Conservation (phyloP, 2,329 filamentous ascomycete genomes). For the Sordariomycetes sp. region DNA sequence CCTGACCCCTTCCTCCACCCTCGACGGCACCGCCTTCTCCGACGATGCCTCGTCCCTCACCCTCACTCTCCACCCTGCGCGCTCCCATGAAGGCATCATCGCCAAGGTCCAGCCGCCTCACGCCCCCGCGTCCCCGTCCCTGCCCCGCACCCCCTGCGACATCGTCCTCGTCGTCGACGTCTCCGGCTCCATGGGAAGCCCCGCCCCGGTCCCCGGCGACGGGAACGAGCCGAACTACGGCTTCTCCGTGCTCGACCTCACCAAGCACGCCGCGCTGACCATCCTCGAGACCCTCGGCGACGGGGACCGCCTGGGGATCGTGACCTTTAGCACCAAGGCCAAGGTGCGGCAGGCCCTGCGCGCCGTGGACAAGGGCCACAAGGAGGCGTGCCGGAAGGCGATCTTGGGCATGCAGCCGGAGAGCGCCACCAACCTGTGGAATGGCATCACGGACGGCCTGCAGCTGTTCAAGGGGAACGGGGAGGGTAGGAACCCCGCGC, state of each 20-base stretch:
- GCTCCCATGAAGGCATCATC: not conserved
- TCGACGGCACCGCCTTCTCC: not conserved
- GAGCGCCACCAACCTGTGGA: conserved; percentile 44
- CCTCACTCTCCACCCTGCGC: not conserved
- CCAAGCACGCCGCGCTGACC: conserved; percentile 47
- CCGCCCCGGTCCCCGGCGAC: conserved; percentile 34
- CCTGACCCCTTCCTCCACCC: not conserved
- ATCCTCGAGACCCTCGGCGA: conserved; percentile 45
- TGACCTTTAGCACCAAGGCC: conserved; percentile 36
- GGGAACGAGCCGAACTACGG: conserved; percentile 34
- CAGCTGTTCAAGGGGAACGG: conserved; percentile 27
- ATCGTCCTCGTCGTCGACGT: conserved; percentile 53
- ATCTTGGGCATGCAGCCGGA: conserved; percentile 29
- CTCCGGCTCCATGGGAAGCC: conserved; percentile 41
- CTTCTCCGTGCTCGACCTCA: conserved; percentile 45
- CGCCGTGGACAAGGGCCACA: conserved; percentile 34
- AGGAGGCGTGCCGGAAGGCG: conserved; percentile 25
- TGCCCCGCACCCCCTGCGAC: conserved; percentile 40
- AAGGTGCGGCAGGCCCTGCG: conserved; percentile 32
- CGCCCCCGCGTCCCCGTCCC: not conserved
- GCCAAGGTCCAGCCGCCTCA: not conserved
- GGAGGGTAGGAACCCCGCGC: conserved; percentile 30
- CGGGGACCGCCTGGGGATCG: conserved; percentile 45
- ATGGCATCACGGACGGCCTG: conserved; percentile 40
- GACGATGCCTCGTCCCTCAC: not conserved